Conservation (phyloP, 441 rosid genomes). For the Corymbia calophylla region DNA sequence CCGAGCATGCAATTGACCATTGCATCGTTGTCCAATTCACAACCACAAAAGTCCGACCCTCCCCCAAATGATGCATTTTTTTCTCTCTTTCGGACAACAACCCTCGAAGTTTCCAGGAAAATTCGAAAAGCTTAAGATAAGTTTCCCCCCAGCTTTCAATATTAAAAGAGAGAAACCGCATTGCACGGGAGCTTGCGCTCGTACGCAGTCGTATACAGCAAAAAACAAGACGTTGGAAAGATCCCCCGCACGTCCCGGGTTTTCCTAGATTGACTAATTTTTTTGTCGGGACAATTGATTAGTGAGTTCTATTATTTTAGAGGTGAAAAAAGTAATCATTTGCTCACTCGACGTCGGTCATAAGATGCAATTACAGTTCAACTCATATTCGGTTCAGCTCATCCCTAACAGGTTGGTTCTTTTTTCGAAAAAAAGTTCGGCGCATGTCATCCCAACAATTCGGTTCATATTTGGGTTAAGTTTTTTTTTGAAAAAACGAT, state of each 20-base stretch:
- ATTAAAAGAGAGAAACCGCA: not conserved
- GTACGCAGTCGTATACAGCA: not conserved
- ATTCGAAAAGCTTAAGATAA: not conserved
- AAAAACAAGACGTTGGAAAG: not conserved
- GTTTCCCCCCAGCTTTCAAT: not conserved
- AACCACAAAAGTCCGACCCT: not conserved
- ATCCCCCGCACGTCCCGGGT: not conserved
- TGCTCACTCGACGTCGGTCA: not conserved
- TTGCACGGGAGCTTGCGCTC: not conserved
- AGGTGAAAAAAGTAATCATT: not conserved
- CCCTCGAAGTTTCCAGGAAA: not conserved
- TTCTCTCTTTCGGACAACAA: not conserved
- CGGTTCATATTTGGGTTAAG: too few species aligned
- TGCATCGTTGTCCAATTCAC: not conserved
- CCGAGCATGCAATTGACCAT: not conserved
- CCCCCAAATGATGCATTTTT: not conserved
- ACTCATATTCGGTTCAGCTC: too few species aligned
- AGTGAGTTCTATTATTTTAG: not conserved
- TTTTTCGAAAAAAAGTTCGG: too few species aligned
- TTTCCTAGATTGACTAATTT: not conserved
- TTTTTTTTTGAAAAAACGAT: too few species aligned
- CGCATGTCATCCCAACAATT: too few species aligned
- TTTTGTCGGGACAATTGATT: not conserved
- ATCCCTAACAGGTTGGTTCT: too few species aligned
- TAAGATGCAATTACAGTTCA: not conserved